phyloP scores from a whole-genome alignment of 2,329 filamentous ascomycete genomes.

The Diaporthe batatas region DNA sequence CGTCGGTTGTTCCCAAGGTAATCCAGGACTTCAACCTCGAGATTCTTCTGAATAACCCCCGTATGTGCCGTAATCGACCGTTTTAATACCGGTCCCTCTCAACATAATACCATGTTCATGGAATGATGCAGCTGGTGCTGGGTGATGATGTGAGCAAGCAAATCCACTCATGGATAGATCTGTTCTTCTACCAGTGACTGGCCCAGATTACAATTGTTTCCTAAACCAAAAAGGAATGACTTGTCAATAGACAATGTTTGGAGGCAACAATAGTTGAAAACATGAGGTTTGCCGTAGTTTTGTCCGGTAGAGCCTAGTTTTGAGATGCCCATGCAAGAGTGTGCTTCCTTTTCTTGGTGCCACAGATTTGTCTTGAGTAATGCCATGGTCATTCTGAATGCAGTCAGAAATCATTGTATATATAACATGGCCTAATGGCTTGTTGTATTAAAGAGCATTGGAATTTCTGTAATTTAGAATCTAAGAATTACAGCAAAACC shows the following conservation, averaged over 20 bases:
- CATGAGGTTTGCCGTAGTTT: too few relatives aligned
- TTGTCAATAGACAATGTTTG: too few relatives aligned
- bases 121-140: not conserved
- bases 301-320: too few relatives aligned
- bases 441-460: not conserved
- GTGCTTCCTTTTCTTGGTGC: not conserved
- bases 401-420: not conserved
- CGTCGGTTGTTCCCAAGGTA: not conserved
- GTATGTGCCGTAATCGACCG: not conserved
- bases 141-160: not conserved
- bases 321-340: not conserved
- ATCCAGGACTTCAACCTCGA: too few relatives aligned
- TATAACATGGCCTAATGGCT: not conserved
- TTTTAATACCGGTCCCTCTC: not conserved
- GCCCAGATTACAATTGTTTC: too few relatives aligned
- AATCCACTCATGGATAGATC: not conserved
- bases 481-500: not conserved
- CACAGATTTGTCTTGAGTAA: not conserved
- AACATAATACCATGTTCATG: not conserved
- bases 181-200: too few relatives aligned
- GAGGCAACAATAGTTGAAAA: too few relatives aligned
- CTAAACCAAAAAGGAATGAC: too few relatives aligned
- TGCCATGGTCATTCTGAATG: not conserved
- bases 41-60: not conserved
- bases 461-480: not conserved